These are phyloP conservation scores for Phytophthora multivora DNA, from an alignment of 352 stramenopile species.

Conservation along the genomic window DNA sequence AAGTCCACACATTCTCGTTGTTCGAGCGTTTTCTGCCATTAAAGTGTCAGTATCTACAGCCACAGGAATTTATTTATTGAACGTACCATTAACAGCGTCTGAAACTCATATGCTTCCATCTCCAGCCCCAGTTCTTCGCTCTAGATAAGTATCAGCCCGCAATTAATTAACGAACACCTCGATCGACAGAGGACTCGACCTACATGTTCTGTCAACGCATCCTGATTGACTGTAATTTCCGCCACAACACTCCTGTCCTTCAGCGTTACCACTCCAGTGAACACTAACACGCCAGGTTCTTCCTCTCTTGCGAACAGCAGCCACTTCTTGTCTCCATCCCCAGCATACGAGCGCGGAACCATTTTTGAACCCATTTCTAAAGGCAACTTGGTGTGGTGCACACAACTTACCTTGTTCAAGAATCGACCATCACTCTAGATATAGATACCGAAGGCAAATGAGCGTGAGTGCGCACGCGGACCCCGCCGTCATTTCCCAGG, in stretches of 20 bases:
- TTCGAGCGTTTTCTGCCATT: slow-evolving; percentile 46
- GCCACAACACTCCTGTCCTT: slow-evolving; percentile 29
- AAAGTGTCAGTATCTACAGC: neutral
- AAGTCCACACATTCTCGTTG: slow-evolving; percentile 45
- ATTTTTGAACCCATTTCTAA: slow-evolving; percentile 11
- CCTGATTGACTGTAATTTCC: slow-evolving; percentile 36
- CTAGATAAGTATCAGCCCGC: slow-evolving; percentile 17
- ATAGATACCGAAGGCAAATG: neutral
- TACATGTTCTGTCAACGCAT: slow-evolving; percentile 46
- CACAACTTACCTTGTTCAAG: neutral
- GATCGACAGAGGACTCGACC: neutral
- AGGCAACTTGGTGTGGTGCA: neutral
- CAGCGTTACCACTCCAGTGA: slow-evolving; percentile 38
- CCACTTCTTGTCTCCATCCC: slow-evolving; percentile 34
- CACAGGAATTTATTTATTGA: neutral
- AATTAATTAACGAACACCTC: neutral
- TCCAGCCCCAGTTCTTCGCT: slow-evolving; percentile 68
- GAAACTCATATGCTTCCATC: slow-evolving; percentile 39
- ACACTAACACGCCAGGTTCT: slow-evolving; percentile 18
- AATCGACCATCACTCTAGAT: no score
- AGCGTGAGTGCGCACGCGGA: slow-evolving; percentile 22
- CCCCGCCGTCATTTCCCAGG: slow-evolving; percentile 54
- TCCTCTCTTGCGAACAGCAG: slow-evolving; percentile 49
- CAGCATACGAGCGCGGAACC: slow-evolving; percentile 43
- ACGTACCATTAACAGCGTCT: slow-evolving; percentile 41